Conservation (phyloP, 129 eudicot species). For the Sambucus nigra region DNA sequence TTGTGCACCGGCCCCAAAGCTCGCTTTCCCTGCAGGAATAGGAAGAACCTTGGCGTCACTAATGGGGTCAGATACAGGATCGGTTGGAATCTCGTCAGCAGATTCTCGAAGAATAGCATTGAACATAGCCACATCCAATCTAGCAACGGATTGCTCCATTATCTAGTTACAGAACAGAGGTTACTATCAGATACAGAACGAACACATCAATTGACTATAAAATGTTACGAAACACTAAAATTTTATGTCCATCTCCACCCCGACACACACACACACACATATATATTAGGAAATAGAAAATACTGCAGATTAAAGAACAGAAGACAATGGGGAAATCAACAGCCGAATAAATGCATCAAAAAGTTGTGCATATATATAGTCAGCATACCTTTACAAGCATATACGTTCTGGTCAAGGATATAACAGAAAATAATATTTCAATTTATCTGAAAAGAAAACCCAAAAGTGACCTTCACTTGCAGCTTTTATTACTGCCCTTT, state of each 20-base stretch:
- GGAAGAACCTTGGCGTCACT: constrained; percentile 81
- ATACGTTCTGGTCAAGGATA: not conserved
- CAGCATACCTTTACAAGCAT: not conserved
- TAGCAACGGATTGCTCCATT: constrained; percentile 70
- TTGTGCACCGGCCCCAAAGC: constrained; percentile 97
- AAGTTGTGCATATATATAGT: not conserved
- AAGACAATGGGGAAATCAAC: no score
- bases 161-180: constrained; percentile 34
- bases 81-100: constrained; percentile 74
- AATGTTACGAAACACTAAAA: no score
- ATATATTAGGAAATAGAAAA: no score
- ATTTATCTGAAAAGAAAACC: no score
- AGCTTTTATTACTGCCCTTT: no score
- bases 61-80: constrained; percentile 89
- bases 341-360: not conserved
- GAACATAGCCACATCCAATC: constrained; percentile 91
- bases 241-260: not conserved
- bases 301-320: not conserved
- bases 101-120: constrained; percentile 88
- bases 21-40: constrained; percentile 70
- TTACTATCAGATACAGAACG: not conserved
- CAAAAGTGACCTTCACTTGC: no score
- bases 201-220: not conserved
- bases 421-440: not conserved
- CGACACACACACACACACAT: no score